phyloP scores from a whole-genome alignment of 192 early-diverging fungal species.

The Jimgerdemannia lactiflua region DNA sequence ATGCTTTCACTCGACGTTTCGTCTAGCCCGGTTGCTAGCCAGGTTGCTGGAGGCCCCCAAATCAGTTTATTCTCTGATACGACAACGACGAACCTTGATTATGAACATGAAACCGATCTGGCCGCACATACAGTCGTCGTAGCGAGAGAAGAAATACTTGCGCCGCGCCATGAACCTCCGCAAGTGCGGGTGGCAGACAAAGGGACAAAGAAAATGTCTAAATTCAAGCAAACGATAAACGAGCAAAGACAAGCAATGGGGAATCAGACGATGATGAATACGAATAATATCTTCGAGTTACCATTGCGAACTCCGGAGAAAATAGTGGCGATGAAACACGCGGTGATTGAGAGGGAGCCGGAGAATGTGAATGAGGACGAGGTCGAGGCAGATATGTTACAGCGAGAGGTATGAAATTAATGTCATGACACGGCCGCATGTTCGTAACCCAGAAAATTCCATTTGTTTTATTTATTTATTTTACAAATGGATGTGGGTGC shows the following conservation, averaged over 20 bases:
- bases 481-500: background rate
- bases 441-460: background rate
- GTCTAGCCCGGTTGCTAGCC: background rate
- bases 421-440: background rate
- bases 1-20: background rate
- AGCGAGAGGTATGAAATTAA: conserved; percentile 33
- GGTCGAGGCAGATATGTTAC: conserved; percentile 46
- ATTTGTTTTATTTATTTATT: background rate
- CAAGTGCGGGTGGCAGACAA: background rate
- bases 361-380: conserved; percentile 43
- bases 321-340: conserved; percentile 11
- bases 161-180: background rate
- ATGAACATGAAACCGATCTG: background rate
- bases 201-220: background rate
- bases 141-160: background rate
- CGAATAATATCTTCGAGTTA: background rate
- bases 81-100: background rate
- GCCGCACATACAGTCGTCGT: background rate
- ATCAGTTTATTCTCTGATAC: background rate
- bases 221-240: conserved; percentile 1
- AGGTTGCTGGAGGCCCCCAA: background rate
- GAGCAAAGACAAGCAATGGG: background rate
- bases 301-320: background rate
- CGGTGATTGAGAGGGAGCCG: conserved; percentile 40
- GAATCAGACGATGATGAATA: background rate